Evolutionary conservation across 2,329 filamentous ascomycete genomes (phyloP).

Genomic region (Hypoxylon sp.): DNA sequence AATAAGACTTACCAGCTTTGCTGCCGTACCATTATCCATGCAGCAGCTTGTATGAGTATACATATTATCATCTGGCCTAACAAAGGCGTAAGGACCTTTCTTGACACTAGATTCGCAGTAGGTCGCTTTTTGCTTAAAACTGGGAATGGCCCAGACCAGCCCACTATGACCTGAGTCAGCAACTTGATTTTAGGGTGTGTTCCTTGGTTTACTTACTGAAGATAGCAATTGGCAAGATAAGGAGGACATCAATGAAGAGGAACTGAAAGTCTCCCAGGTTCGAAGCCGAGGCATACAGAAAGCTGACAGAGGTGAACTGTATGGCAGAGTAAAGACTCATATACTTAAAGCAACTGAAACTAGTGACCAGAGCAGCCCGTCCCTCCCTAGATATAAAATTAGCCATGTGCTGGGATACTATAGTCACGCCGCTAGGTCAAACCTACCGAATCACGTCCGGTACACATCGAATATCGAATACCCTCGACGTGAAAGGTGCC

Average conservation of each 20-base stretch:
- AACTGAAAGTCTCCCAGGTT: conserved; percentile 99
- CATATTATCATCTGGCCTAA: conserved; percentile 90
- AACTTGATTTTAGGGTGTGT: conserved; percentile 20
- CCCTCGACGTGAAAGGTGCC: conserved; percentile 94
- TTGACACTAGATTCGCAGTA: conserved; percentile 90
- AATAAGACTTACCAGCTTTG: conserved; percentile 78
- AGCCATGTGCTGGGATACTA: conserved; percentile 34
- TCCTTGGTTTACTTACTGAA: conserved; percentile 75
- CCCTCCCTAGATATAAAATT: conserved; percentile 75
- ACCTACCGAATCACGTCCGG: conserved; percentile 86
- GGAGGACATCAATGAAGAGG: conserved; percentile 90
- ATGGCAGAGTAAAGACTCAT: conserved; percentile 99
- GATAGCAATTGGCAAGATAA: conserved; percentile 96
- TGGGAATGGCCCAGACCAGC: conserved; percentile 90
- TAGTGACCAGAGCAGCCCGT: conserved; percentile 94
- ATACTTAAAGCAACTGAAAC: conserved; percentile 99
- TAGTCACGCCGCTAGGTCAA: not conserved
- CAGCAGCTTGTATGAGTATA: conserved; percentile 81
- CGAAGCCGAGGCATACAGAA: conserved; percentile 92
- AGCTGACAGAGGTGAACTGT: conserved; percentile 97
- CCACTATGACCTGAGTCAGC: conserved; percentile 70
- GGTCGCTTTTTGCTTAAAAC: conserved; percentile 86
- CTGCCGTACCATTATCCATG: conserved; percentile 80
- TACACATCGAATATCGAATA: conserved; percentile 97
- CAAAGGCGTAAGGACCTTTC: conserved; percentile 91